A percentile compares a stretch with the other conserved stretches of the same genome.
These are phyloP conservation scores for Phytopythium mirpurense DNA, from an alignment of 352 stramenopile species.

Conservation along the genomic window DNA sequence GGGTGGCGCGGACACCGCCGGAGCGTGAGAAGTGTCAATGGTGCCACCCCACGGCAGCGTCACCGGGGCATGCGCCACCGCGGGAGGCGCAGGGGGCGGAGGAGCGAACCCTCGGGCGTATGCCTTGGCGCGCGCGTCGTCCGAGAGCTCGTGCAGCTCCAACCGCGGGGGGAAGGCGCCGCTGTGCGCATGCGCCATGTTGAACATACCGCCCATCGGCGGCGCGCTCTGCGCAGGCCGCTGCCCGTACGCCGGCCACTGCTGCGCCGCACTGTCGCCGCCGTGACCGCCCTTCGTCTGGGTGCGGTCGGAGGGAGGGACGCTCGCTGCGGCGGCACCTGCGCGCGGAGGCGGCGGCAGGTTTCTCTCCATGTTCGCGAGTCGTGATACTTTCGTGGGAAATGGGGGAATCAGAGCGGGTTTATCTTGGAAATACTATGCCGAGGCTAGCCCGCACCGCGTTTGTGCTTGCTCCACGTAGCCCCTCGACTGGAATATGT, in stretches of 20 bases:
- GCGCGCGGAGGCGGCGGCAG: constrained; percentile 11
- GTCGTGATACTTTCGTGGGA: background rate
- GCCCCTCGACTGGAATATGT: background rate
- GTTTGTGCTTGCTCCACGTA: background rate
- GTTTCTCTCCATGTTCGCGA: constrained; percentile 21
- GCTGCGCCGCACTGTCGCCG: constrained; percentile 1
- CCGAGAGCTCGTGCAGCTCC: constrained; percentile 14
- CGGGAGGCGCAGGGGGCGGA: background rate
- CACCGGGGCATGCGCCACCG: constrained; percentile 5
- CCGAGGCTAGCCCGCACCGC: too few species aligned
- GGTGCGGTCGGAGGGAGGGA: background rate
- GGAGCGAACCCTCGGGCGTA: background rate
- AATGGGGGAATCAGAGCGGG: background rate
- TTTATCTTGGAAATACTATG: constrained; percentile 1
- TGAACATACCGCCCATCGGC: background rate
- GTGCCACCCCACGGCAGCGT: constrained; percentile 3
- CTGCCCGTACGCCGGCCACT: constrained; percentile 1
- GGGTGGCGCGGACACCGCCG: background rate
- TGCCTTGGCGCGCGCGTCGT: background rate
- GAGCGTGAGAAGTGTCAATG: background rate
- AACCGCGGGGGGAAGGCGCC: constrained; percentile 8
- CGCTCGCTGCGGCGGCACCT: constrained; percentile 8
- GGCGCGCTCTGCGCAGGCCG: constrained; percentile 7
- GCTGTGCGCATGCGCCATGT: constrained; percentile 6
- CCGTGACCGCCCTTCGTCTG: background rate